Evolutionary conservation across 2,329 filamentous ascomycete genomes (phyloP).

Genomic region (Ophiostoma himal-ulmi): DNA sequence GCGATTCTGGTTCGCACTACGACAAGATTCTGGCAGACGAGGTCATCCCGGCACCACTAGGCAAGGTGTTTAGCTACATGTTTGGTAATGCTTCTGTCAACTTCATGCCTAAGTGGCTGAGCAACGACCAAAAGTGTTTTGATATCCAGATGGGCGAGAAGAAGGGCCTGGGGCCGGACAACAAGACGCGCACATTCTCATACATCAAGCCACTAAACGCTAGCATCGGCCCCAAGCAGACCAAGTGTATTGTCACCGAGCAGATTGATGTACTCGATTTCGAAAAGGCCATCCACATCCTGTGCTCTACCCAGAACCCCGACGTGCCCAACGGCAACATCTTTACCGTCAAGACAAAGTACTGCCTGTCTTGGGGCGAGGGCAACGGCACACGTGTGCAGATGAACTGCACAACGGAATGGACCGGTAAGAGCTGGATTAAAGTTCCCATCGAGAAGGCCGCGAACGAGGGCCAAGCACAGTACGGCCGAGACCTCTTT

Average conservation of each 20-base stretch:
- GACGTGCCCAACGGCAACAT: constrained; percentile 93
- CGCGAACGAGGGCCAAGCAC: constrained; percentile 79
- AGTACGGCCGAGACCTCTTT: constrained; percentile 76
- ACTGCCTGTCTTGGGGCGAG: constrained; percentile 88
- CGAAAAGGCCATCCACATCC: constrained; percentile 80
- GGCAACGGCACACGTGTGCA: constrained; percentile 79
- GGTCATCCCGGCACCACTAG: constrained; percentile 75
- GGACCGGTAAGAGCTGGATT: constrained; percentile 96
- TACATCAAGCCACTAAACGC: constrained; percentile 89
- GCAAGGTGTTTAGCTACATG: constrained; percentile 82
- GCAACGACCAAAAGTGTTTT: constrained; percentile 78
- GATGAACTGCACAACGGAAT: constrained; percentile 87
- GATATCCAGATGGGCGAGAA: constrained; percentile 87
- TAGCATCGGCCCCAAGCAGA: constrained; percentile 85
- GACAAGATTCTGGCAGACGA: constrained; percentile 83
- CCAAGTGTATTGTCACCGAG: constrained; percentile 86
- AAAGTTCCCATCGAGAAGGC: constrained; percentile 96
- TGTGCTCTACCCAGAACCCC: constrained; percentile 77
- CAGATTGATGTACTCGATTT: constrained; percentile 78
- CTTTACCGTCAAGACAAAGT: constrained; percentile 87
- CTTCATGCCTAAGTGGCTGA: constrained; percentile 83
- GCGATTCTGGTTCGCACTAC: constrained; percentile 71
- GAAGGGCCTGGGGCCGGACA: constrained; percentile 68
- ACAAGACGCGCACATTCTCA: constrained; percentile 66
- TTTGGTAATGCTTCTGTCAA: constrained; percentile 74